Base-by-base conservation (phyloP, 768 basidiomycete genomes). In the Amanita exitialis region DNA sequence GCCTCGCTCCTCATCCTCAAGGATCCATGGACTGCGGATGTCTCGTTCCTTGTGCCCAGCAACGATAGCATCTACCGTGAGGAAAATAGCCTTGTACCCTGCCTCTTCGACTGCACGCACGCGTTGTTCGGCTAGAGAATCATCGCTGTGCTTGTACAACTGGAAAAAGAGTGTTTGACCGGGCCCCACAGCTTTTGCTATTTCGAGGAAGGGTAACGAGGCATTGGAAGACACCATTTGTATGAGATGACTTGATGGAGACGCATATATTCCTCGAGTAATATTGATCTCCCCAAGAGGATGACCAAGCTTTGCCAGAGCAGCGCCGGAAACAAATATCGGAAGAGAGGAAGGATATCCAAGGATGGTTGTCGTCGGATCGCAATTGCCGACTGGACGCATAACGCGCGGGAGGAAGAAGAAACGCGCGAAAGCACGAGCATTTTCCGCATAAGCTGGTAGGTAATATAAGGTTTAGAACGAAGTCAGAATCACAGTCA, bases 61-160 rank as follows among this genome's bases (percentile, higher is more conserved):
- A 36, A 86, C 79, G n/a, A 89, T 72, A 0, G 90, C 87, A 65
- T 97, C 93, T 2, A 95, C 92, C 2, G 93, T 96, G 49, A 97
- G 71, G 63, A 90, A 90, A 53, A 97, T 87, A 0, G 88, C 91
- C 44, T 84, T 90, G 66, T 86, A 94, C 0, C 90, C 90, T 3
- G 88, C 66, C 27, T 64, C 61, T 52, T 86, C 84, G 18, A 90
- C 77, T 45, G 87, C 80, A 42, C 75, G 73, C 13, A 96, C 75
- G 25, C 88, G 78, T 54, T 75, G 72, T 60, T 80, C 82, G 1
- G 90, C 90, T 32, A 74, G 70, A 12, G 66, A 59, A 52, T 89
- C 77, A 59, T 88, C 73, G 39, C 71, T 69, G 66, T 91, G 80
- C 59, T 95, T 88, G 69, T 97, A 95, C 12, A 96, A 69, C 61